Base-by-base conservation (phyloP, 306 rosid genomes). In the Lathyrus tuberosus region DNA sequence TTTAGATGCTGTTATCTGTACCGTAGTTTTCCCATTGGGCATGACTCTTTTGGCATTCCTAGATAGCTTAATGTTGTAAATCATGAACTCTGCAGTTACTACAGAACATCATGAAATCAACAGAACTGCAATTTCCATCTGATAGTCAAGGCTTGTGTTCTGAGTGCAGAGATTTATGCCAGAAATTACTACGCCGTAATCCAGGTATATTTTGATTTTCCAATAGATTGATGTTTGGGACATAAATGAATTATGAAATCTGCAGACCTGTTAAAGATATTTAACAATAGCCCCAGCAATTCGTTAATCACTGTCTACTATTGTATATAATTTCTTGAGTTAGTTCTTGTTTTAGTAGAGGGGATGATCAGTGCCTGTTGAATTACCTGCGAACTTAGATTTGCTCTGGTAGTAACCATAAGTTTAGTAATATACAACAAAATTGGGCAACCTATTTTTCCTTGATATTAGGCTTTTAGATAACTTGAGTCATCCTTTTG, bases 81-180 rank as follows among this genome's bases (percentile, higher is more conserved):
- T 74, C 37, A 16, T 78, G 75, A 58, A 75, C 35, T 69, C 61
- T 81, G 82, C 99, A 95, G 99, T 85, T 95, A 84, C 91, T 89
- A 62, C 96, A 95, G 78, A 95, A 95, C 89, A 95, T 95, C 71
- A 44, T 91, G 83, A 95, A 89, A 76, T 83, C 99, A 56, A 91
- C 87, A 12, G 96, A 91, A 78, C 77, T 91, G 80, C 85, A 74
- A 62, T 95, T 91, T 80, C 95, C 96, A 43, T 52, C 84, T 26
- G 95, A 95, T 69, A 76, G 67, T 76, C 79, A 53, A 67, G 65
- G 79, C 76, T 78, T 91, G 83, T 86, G 96, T 78, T 83, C 71
- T 47, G 91, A 87, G 20, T 95, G 96, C 91, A 95, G 85, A 85
- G 97, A 95, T 74, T 78, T 95, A 76, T 95, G 99, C 80, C 88